These are phyloP conservation scores for Barnettozyma populi DNA, from an alignment of 805 yeast species.

Conservation along the genomic window DNA sequence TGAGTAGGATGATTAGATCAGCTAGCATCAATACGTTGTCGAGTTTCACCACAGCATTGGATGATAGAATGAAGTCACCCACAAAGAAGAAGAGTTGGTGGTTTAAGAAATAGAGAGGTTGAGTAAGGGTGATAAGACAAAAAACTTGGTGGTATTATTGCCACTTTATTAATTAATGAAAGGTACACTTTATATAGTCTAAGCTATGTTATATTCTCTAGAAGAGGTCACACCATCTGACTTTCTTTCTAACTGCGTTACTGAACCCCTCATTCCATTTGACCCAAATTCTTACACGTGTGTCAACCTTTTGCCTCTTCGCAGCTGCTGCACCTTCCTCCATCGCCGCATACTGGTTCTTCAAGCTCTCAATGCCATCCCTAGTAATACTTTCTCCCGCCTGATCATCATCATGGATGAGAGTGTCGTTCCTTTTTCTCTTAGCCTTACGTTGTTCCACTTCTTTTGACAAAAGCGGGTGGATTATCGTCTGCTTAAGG, in stretches of 20 bases:
- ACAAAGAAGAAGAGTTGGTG: constrained; percentile 6
- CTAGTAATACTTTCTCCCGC: constrained; percentile 6
- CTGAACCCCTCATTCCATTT: constrained; percentile 89
- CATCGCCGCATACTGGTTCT: constrained; percentile 35
- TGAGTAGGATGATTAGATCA: constrained; percentile 23
- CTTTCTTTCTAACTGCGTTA: constrained; percentile 81
- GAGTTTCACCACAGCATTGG: constrained; percentile 8
- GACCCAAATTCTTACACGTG: constrained; percentile 60
- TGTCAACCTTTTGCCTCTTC: constrained; percentile 24
- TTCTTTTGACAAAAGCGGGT: constrained; percentile 22
- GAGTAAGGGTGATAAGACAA: too few relatives aligned
- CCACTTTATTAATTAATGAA: background rate
- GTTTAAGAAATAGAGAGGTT: constrained; percentile 6
- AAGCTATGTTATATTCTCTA: background rate
- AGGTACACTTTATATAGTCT: too few relatives aligned
- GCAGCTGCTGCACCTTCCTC: constrained; percentile 24
- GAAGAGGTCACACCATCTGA: constrained; percentile 66
- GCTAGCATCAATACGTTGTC: constrained; percentile 25
- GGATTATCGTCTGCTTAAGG: constrained; percentile 18
- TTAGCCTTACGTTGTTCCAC: constrained; percentile 27
- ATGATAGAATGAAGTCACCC: background rate
- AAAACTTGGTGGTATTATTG: too few relatives aligned
- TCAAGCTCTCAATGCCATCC: constrained; percentile 29
- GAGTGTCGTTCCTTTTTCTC: constrained; percentile 23
- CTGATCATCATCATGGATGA: constrained; percentile 19